These are phyloP conservation scores for Vigna reflexopilosa DNA, from an alignment of 306 rosid genomes.

Conservation along the genomic window DNA sequence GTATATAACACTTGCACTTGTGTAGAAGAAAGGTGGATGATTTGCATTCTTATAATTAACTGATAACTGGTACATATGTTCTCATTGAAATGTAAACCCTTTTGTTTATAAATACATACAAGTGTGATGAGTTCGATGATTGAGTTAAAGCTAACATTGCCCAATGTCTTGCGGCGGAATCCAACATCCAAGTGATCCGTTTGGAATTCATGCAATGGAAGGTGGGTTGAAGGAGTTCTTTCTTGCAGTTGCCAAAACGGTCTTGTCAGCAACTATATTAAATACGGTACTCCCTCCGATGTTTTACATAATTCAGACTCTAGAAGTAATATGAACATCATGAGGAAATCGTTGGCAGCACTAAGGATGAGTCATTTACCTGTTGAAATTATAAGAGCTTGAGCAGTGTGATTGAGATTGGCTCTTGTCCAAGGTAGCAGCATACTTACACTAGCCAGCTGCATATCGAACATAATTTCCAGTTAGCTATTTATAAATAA, in stretches of 20 bases:
- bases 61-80: slow-evolving; percentile 33
- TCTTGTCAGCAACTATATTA: slow-evolving; percentile 87
- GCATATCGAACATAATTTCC: slow-evolving; percentile 20
- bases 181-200: no score
- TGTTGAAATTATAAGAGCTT: slow-evolving; percentile 83
- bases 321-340: not conserved
- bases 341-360: not conserved
- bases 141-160: no score
- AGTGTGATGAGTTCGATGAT: slow-evolving; percentile 21
- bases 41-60: slow-evolving; percentile 43
- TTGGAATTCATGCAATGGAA: no score
- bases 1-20: slow-evolving; percentile 14
- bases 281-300: slow-evolving; percentile 82
- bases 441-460: slow-evolving; percentile 87
- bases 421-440: slow-evolving; percentile 60
- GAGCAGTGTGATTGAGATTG: slow-evolving; percentile 78
- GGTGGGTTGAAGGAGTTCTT: slow-evolving; percentile 66
- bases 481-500: not conserved
- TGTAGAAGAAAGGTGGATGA: slow-evolving; percentile 34
- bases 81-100: slow-evolving; percentile 41
- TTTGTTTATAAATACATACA: slow-evolving; percentile 27
- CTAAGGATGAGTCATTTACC: slow-evolving; percentile 42
- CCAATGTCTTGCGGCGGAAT: no score
- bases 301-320: slow-evolving; percentile 33
- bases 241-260: slow-evolving; percentile 72